phyloP scores from a whole-genome alignment of 352 stramenopile genomes.

The Phytophthora pinifolia region DNA sequence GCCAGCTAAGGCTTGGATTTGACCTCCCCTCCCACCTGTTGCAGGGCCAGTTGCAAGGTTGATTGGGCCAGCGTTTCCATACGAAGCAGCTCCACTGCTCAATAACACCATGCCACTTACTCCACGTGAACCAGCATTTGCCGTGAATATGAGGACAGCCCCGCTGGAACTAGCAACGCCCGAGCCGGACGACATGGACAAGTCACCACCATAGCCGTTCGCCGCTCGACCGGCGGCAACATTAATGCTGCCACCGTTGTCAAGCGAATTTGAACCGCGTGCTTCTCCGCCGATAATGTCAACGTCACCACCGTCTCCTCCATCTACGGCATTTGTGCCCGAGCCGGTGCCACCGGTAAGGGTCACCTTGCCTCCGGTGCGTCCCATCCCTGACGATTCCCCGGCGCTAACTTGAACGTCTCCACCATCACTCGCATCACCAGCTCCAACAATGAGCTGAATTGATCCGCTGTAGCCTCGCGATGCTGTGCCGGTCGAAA shows the following conservation, averaged over 20 bases:
- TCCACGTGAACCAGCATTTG: conserved; percentile 47
- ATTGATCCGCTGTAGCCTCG: conserved; percentile 68
- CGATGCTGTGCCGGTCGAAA: conserved; percentile 49
- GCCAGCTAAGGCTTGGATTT: conserved; percentile 57
- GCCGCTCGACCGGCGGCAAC: conserved; percentile 72
- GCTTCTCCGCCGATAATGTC: conserved; percentile 85
- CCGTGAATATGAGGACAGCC: conserved; percentile 44
- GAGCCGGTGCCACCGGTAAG: conserved; percentile 57
- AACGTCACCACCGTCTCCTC: conserved; percentile 89
- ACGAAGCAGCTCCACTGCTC: conserved; percentile 40
- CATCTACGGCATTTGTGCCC: conserved; percentile 82
- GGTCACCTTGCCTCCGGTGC: conserved; percentile 48
- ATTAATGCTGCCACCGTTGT: conserved; percentile 88
- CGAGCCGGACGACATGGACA: conserved; percentile 47
- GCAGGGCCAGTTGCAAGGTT: conserved; percentile 53
- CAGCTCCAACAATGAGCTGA: conserved; percentile 50
- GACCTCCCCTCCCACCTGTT: conserved; percentile 48
- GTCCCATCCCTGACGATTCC: conserved; percentile 50
- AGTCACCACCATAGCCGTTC: conserved; percentile 64
- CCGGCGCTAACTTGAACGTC: conserved; percentile 65
- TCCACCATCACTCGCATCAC: conserved; percentile 60
- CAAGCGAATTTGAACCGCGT: conserved; percentile 80
- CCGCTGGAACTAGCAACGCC: conserved; percentile 61
- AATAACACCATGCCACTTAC: conserved; percentile 50
- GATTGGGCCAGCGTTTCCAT: conserved; percentile 61